Evolutionary conservation across 495 filamentous ascomycete species (phyloP).

Genomic region (Penicillium silybi): DNA sequence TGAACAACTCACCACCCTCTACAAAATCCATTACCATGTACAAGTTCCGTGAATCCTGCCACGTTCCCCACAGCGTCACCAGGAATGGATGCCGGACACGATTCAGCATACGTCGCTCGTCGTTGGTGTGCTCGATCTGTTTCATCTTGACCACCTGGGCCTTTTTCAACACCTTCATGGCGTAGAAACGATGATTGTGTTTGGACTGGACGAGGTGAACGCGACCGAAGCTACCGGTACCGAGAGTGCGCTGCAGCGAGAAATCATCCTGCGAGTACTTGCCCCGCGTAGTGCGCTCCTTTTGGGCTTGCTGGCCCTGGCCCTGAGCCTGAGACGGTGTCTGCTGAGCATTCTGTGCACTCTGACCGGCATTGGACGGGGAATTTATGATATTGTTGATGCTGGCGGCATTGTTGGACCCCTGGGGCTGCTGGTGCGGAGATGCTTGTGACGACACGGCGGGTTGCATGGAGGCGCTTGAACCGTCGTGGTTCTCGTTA

Average conservation of each 20-base stretch:
- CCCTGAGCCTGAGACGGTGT: constrained; percentile 9
- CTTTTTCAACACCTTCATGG: constrained; percentile 97
- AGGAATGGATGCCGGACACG: constrained; percentile 96
- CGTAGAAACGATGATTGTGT: constrained; percentile 96
- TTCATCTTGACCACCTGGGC: constrained; percentile 99
- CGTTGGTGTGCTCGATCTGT: constrained; percentile 98
- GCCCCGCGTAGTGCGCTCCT: constrained; percentile 80
- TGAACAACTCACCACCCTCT: constrained; percentile 98
- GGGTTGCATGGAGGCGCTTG: constrained; percentile 42
- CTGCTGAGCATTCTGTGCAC: constrained; percentile 15
- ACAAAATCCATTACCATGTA: constrained; percentile 99
- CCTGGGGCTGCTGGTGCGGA: constrained; percentile 27
- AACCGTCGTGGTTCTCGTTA: constrained; percentile 36
- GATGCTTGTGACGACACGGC: constrained; percentile 27
- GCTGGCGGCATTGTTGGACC: constrained; percentile 38
- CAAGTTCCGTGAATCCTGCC: constrained; percentile 89
- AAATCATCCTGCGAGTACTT: constrained; percentile 95
- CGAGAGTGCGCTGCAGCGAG: constrained; percentile 78
- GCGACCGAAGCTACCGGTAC: constrained; percentile 93
- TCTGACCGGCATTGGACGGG: constrained; percentile 21
- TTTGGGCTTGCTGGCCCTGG: constrained; percentile 11
- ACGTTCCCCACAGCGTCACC: constrained; percentile 97
- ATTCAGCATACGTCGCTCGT: constrained; percentile 91
- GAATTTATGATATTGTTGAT: constrained; percentile 42
- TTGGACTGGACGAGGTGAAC: constrained; percentile 95